Percentiles rank a stretch among this genome's conserved stretches.
phyloP scores from a whole-genome alignment of 345 rosid genomes.

The Euphorbia pulcherrima region DNA sequence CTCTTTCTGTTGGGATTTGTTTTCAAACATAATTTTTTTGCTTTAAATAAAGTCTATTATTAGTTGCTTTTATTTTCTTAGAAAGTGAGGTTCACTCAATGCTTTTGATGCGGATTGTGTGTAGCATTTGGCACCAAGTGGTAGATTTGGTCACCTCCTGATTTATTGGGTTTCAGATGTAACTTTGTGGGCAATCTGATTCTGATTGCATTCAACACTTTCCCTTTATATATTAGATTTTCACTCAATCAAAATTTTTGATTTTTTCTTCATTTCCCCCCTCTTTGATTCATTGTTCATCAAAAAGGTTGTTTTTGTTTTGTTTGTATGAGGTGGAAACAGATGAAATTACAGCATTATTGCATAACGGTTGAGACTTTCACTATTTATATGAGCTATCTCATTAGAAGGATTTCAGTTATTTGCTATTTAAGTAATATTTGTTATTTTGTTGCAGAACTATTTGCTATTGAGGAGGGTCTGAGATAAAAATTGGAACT shows the following conservation, averaged over 20 bases:
- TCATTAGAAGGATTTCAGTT: background rate
- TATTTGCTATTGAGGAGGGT: conserved; percentile 7
- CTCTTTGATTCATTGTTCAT: background rate
- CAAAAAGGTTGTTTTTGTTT: background rate
- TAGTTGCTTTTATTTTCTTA: background rate
- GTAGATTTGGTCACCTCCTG: conserved; percentile 11
- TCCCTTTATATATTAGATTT: conserved; percentile 2
- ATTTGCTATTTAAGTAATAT: background rate
- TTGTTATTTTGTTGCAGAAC: conserved; percentile 23
- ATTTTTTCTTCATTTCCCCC: background rate
- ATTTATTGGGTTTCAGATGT: conserved; percentile 7
- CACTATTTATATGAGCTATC: background rate
- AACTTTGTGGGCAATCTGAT: conserved; percentile 18
- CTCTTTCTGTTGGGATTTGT: background rate
- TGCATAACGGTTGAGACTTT: background rate
- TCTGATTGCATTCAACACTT: conserved; percentile 1
- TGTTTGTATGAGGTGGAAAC: background rate
- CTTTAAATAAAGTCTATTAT: background rate
- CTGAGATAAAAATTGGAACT: conserved; percentile 7
- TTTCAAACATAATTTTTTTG: background rate
- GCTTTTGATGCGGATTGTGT: background rate
- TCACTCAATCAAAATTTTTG: background rate
- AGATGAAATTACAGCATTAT: background rate
- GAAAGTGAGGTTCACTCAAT: background rate
- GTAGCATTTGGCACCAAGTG: background rate